Evolutionary conservation across 2,329 filamentous ascomycete genomes (phyloP).

Genomic region (Cytospora paraplurivora): DNA sequence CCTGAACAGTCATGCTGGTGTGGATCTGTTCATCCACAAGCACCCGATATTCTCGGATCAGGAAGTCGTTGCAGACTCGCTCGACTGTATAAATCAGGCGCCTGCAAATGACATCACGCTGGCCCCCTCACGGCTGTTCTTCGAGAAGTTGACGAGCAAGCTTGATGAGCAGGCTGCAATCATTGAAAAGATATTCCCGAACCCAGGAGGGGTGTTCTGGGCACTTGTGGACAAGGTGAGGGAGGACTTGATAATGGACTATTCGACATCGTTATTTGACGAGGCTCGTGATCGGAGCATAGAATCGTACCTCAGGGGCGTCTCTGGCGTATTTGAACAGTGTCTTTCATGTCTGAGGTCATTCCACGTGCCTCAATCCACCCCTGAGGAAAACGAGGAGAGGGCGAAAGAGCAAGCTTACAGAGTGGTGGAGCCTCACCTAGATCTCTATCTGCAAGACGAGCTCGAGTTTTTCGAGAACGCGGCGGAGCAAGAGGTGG

Average conservation of each 20-base stretch:
- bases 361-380: constrained; percentile 66
- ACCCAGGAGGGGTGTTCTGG: constrained; percentile 70
- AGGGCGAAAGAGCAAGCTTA: constrained; percentile 69
- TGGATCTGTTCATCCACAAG: constrained; percentile 87
- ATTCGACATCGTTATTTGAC: constrained; percentile 82
- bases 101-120: constrained; percentile 70
- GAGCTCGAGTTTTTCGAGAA: constrained; percentile 84
- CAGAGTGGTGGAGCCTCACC: constrained; percentile 82
- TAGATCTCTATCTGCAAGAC: constrained; percentile 91
- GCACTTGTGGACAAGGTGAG: constrained; percentile 79
- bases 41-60: constrained; percentile 80
- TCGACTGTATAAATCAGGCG: constrained; percentile 77
- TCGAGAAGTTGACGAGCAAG: constrained; percentile 71
- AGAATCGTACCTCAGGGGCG: constrained; percentile 78
- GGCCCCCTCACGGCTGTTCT: constrained; percentile 79
- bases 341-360: constrained; percentile 75
- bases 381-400: constrained; percentile 60
- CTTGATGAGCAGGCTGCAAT: constrained; percentile 80
- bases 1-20: constrained; percentile 75
- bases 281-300: constrained; percentile 78
- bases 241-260: constrained; percentile 84
- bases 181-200: constrained; percentile 81
- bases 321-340: constrained; percentile 88
- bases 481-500: constrained; percentile 75
- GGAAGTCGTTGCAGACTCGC: constrained; percentile 69